These are phyloP conservation scores for Andrographis paniculata DNA, from an alignment of 305 asterid genomes.

Conservation along the genomic window DNA sequence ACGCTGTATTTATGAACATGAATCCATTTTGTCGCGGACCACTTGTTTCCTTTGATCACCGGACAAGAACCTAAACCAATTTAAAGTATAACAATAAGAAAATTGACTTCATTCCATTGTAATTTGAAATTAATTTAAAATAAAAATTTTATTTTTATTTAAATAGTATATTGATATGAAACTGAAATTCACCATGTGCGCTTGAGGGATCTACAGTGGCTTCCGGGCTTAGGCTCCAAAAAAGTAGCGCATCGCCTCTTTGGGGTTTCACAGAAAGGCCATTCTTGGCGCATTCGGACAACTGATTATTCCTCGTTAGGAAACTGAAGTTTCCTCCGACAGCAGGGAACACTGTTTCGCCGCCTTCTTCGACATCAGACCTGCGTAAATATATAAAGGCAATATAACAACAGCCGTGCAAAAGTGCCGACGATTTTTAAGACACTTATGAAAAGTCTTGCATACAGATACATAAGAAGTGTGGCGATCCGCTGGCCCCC, in stretches of 20 bases:
- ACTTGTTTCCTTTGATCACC: conserved; percentile 43
- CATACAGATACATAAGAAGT: conserved; percentile 83
- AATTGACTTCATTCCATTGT: too few species aligned
- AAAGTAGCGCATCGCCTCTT: conserved; percentile 75
- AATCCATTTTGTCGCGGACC: conserved; percentile 54
- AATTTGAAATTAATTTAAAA: too few species aligned
- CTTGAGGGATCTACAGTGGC: conserved; percentile 67
- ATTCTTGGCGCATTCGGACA: conserved; percentile 67
- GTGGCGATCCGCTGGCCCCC: conserved; percentile 95
- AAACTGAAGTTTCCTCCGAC: conserved; percentile 62
- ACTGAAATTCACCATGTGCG: conserved; percentile 68
- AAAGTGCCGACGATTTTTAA: conserved; percentile 8
- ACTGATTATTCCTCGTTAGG: conserved; percentile 48
- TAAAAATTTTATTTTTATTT: too few species aligned
- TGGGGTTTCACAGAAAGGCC: conserved; percentile 71
- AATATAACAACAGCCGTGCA: background rate
- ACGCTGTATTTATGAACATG: conserved; percentile 27
- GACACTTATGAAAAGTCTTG: conserved; percentile 5
- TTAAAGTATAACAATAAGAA: too few species aligned
- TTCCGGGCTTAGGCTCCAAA: conserved; percentile 93
- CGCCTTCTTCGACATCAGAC: conserved; percentile 97
- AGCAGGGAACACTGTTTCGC: conserved; percentile 84
- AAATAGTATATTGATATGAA: too few species aligned
- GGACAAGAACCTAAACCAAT: conserved; percentile 41
- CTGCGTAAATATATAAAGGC: conserved; percentile 29